Base-by-base conservation (phyloP, 2,329 filamentous ascomycete species). In the Ophiostoma tasmaniense region DNA sequence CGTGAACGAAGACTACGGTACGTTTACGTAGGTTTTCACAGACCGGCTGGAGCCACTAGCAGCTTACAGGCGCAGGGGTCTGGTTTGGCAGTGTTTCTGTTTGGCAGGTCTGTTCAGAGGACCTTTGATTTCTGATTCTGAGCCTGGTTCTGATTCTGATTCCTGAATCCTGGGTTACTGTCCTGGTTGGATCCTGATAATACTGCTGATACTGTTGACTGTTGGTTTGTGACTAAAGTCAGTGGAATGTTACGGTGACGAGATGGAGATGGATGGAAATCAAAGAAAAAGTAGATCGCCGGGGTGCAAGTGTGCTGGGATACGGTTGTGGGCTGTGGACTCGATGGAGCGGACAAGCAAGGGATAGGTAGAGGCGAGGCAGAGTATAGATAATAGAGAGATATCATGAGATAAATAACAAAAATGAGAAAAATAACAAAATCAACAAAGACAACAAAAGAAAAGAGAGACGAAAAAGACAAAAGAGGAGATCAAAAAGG, bases 391-490 rank as follows among this genome's bases (percentile, higher is more conserved):
- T 3, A 4, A 62, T 3, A 3, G 3, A 8, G 30, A 20, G 28
- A 62, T 39, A 14, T 39, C 10, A 13, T 14, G 37, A n/a, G 28
- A 35, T 33, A 62, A 35, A 35, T 7, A 8, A 10, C 35, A 6
- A 7, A 61, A 61, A 61, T 33, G 8, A 30, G 22, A 28, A 59
- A 13, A 14, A 30, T 61, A 59, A 66, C 61, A 25, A 30, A 1
- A n/a, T n/a, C n/a, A 14, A 20, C 28, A 61, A 33, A 22, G 25
- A 35, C 13, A n/a, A 62, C 52, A 66, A 50, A 33, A 59, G 68
- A 22, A 50, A 62, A 68, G 66, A 70, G 22, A 67, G 66, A 70
- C 59, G 65, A 45, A 65, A 62, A 14, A 62, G 66, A 70, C 59
- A 67, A 45, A 65, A 62, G 28, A 62, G 59, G 59, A 62, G 20